Base-by-base conservation (phyloP, 169 alveolate species). In the Cryptosporidium viatorum region DNA sequence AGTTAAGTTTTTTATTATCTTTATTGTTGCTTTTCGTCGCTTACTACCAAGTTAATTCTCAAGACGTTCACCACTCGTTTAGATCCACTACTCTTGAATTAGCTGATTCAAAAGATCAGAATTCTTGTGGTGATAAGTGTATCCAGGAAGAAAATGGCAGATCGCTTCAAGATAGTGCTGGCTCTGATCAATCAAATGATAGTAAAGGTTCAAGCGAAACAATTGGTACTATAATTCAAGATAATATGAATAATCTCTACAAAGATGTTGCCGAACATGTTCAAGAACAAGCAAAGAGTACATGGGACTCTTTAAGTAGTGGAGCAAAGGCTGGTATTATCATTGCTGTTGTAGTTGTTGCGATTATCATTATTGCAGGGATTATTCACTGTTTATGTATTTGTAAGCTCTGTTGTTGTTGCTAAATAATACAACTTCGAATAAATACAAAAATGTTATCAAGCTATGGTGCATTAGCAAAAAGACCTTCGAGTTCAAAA, bases 301-400 rank as follows among this genome's bases (percentile, higher is more conserved):
- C 31, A 9, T 80, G 89, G 89, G 52, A 60, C 12, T 60, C 59
- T 26, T n/a, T 80, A n/a, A 62, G 80, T 9, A 41, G 68, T 41
- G 89, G 89, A 37, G 89, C 89, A 37, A 80, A 80, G 51, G 62
- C 75, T 18, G 89, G 89, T 59, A 80, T 59, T 37, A 80, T 80
- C 52, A 80, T 80, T 65, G 89, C 80, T 18, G 23, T 80, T 43
- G 68, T 80, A 21, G 75, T 65, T 41, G 89, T 65, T 80, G 73
- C 89, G 10, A 65, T 80, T 8, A 62, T 80, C 21, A 80, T 80
- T 26, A 80, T 80, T 80, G 75, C 68, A 29, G 89, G 89, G 6
- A 80, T 80, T 43, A 35, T 80, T 45, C 75, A 80, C 39, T 80
- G 89, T 80, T 18, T 80, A 3, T 80, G 89, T 50, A 62, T 80